A percentile compares a stretch with the other conserved stretches of the same genome.
These are phyloP conservation scores for Exsudoporus frostii DNA, from an alignment of 768 basidiomycete genomes.

Conservation along the genomic window DNA sequence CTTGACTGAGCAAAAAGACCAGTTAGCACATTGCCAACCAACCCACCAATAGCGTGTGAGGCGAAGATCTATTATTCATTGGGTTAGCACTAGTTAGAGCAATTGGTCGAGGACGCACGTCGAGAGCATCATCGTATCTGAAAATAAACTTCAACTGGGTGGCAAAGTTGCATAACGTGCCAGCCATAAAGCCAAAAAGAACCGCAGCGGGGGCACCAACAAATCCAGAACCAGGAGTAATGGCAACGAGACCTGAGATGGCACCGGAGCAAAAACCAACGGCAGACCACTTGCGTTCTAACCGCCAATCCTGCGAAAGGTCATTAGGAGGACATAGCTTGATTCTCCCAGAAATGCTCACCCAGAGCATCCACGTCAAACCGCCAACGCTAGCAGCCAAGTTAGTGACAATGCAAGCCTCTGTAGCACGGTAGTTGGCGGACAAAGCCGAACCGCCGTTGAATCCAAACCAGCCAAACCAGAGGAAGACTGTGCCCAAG, in stretches of 20 bases:
- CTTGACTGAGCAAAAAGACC: constrained; percentile 82
- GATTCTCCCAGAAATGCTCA: constrained; percentile 26
- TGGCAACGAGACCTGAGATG: constrained; percentile 85
- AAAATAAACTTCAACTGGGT: constrained; percentile 88
- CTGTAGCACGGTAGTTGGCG: constrained; percentile 82
- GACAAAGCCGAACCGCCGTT: constrained; percentile 90
- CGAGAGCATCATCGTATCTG: constrained; percentile 75
- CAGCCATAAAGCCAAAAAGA: constrained; percentile 80
- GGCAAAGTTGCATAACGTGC: constrained; percentile 89
- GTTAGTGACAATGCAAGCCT: constrained; percentile 93
- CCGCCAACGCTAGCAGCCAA: constrained; percentile 87
- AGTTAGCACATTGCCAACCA: constrained; percentile 81
- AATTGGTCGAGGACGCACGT: constrained; percentile 44
- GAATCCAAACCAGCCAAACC: constrained; percentile 97
- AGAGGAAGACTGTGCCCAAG: constrained; percentile 90
- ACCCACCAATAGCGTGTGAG: constrained; percentile 72
- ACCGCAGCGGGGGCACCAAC: constrained; percentile 83
- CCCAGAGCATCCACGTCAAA: constrained; percentile 90
- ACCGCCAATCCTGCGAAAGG: constrained; percentile 69
- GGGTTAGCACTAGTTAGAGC: background rate
- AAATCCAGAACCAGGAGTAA: constrained; percentile 81
- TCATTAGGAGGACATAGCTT: background rate
- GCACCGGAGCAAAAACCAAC: constrained; percentile 97
- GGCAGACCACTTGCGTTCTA: constrained; percentile 90
- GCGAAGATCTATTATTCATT: constrained; percentile 71